These are phyloP conservation scores for Peniophora sp. DNA, from an alignment of 1,284 basidiomycete species.

Conservation along the genomic window DNA sequence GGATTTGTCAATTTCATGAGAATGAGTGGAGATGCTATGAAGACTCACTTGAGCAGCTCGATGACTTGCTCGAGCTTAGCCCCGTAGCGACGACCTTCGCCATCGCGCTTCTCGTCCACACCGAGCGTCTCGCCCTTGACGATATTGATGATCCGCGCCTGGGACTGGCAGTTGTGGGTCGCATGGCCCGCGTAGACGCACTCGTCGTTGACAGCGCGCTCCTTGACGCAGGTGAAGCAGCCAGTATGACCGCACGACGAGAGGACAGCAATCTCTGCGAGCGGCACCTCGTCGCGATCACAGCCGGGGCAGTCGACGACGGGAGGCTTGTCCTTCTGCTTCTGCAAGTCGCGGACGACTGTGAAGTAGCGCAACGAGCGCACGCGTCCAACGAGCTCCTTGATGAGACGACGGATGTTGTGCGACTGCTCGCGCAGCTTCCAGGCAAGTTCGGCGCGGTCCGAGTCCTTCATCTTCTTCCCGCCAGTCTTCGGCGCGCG, in stretches of 20 bases:
- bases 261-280: conserved; percentile 72
- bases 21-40: background rate
- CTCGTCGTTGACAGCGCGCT: conserved; percentile 69
- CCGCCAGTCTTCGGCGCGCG: conserved; percentile 15
- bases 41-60: conserved; percentile 68
- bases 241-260: conserved; percentile 90
- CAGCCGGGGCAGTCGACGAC: conserved; percentile 60
- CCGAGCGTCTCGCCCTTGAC: conserved; percentile 80
- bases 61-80: conserved; percentile 85
- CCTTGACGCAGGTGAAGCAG: conserved; percentile 66
- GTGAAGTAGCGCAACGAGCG: conserved; percentile 88
- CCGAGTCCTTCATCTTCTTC: conserved; percentile 26
- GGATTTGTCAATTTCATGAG: conserved; percentile 1
- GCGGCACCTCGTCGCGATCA: conserved; percentile 43
- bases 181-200: conserved; percentile 63
- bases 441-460: conserved; percentile 64
- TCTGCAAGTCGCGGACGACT: conserved; percentile 83
- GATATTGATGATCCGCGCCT: conserved; percentile 70
- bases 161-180: conserved; percentile 63
- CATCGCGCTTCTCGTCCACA: conserved; percentile 64
- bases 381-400: conserved; percentile 83
- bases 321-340: conserved; percentile 50
- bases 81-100: conserved; percentile 76
- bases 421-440: conserved; percentile 82
- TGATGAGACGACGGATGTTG: conserved; percentile 73